Evolutionary conservation across 2,329 filamentous ascomycete genomes (phyloP).

Genomic region (Paecilomyces niveus): DNA sequence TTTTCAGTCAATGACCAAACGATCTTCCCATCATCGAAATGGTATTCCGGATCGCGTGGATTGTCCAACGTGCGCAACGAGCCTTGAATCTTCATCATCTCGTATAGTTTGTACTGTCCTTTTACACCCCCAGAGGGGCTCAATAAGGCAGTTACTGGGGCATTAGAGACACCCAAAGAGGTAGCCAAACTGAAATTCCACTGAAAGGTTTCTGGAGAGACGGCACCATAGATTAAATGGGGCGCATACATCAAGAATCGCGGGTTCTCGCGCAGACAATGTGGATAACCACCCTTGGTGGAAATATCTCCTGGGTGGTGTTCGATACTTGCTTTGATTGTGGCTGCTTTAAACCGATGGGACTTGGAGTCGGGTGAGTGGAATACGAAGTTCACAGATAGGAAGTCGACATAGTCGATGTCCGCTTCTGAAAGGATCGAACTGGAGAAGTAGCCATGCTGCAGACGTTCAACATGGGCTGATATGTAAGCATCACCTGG

Average conservation of each 20-base stretch:
- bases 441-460: conserved; percentile 42
- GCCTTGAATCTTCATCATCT: conserved; percentile 46
- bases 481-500: conserved; percentile 44
- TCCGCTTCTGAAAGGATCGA: conserved; percentile 34
- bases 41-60: conserved; percentile 25
- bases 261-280: conserved; percentile 21
- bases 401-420: conserved; percentile 41
- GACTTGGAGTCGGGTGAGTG: conserved; percentile 36
- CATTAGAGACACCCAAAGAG: conserved; percentile 40
- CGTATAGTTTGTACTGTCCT: conserved; percentile 38
- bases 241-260: conserved; percentile 45
- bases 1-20: conserved; percentile 48
- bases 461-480: conserved; percentile 44
- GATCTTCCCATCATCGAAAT: conserved; percentile 39
- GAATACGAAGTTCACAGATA: conserved; percentile 45
- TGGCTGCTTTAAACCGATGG: conserved; percentile 44
- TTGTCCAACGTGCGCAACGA: conserved; percentile 37
- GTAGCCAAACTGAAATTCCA: conserved; percentile 44
- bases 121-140: conserved; percentile 36
- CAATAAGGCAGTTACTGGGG: conserved; percentile 35
- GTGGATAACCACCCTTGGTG: background rate
- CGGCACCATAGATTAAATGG: conserved; percentile 42
- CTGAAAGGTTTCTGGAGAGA: conserved; percentile 42
- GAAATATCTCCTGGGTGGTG: conserved; percentile 8
- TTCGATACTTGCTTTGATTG: conserved; percentile 35